Conservation (phyloP, 352 stramenopile genomes). For the Thalassiosira mediterranea region DNA sequence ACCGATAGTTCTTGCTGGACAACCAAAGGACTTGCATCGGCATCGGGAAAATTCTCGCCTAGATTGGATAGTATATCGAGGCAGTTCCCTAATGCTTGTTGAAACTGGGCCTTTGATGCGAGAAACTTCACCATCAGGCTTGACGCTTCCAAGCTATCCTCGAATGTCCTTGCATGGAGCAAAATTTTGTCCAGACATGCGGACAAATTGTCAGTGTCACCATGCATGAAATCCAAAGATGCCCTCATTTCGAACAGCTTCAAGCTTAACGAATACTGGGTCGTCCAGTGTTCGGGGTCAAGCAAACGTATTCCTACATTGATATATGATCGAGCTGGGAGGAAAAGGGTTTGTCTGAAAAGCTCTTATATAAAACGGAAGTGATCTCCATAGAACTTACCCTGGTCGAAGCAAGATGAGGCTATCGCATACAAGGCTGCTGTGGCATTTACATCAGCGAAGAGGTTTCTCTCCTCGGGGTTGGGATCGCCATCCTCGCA, state of each 20-base stretch:
- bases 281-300: conserved; percentile 5
- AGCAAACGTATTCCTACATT: conserved; percentile 8
- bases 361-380: neutral
- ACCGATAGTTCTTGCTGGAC: conserved; percentile 4
- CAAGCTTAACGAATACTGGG: conserved; percentile 8
- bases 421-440: conserved; percentile 21
- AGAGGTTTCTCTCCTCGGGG: neutral
- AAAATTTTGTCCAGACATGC: conserved; percentile 5
- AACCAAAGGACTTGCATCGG: neutral
- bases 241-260: conserved; percentile 14
- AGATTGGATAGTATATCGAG: conserved; percentile 18
- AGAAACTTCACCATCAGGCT: conserved; percentile 24
- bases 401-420: conserved; percentile 24
- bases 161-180: conserved; percentile 19
- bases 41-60: conserved; percentile 22
- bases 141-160: conserved; percentile 17
- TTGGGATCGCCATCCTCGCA: conserved; percentile 10
- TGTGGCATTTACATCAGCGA: conserved; percentile 2
- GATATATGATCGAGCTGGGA: conserved; percentile 12
- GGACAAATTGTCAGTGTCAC: conserved; percentile 2
- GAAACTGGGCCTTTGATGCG: conserved; percentile 18
- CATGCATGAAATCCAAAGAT: neutral
- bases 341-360: neutral
- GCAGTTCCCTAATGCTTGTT: conserved; percentile 10
- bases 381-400: neutral